phyloP scores from a whole-genome alignment of 1,284 basidiomycete genomes.

The Coniophora puteana region DNA sequence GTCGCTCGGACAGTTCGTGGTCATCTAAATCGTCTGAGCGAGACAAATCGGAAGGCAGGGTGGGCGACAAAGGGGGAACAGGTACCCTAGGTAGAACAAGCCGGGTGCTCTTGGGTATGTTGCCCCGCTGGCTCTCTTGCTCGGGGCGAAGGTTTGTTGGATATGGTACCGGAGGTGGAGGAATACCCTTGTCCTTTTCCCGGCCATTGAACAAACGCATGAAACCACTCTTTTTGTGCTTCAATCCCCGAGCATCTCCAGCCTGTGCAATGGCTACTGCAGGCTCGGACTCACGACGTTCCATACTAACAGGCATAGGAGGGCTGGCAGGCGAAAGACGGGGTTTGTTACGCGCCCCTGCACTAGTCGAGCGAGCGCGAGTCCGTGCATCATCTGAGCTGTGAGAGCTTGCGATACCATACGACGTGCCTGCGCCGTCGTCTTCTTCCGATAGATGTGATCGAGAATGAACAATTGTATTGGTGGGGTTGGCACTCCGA shows the following conservation, averaged over 20 bases:
- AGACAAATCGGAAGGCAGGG: constrained; percentile 7
- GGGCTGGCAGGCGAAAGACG: constrained; percentile 37
- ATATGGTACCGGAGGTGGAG: constrained; percentile 53
- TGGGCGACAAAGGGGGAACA: constrained; percentile 31
- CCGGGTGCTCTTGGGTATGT: constrained; percentile 23
- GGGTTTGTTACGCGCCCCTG: constrained; percentile 49
- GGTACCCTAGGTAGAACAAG: constrained; percentile 35
- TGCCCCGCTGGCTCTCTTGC: constrained; percentile 22
- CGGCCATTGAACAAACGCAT: constrained; percentile 72
- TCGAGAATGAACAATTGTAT: constrained; percentile 24
- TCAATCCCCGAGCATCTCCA: constrained; percentile 43
- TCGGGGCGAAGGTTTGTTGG: constrained; percentile 36
- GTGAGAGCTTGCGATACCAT: constrained; percentile 23
- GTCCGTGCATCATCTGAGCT: constrained; percentile 24
- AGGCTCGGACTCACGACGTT: constrained; percentile 38
- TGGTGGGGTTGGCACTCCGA: constrained; percentile 45
- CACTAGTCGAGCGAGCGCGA: constrained; percentile 58
- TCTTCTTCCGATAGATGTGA: constrained; percentile 14
- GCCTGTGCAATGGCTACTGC: constrained; percentile 13
- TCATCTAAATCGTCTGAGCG: constrained; percentile 9
- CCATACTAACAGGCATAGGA: constrained; percentile 29
- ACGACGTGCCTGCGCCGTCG: constrained; percentile 19
- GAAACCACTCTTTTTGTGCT: constrained; percentile 77
- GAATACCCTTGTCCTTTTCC: constrained; percentile 35
- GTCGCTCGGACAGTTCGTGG: constrained; percentile 4